These are phyloP conservation scores for Suillus subaureus DNA, from an alignment of 768 basidiomycete species.

Conservation along the genomic window DNA sequence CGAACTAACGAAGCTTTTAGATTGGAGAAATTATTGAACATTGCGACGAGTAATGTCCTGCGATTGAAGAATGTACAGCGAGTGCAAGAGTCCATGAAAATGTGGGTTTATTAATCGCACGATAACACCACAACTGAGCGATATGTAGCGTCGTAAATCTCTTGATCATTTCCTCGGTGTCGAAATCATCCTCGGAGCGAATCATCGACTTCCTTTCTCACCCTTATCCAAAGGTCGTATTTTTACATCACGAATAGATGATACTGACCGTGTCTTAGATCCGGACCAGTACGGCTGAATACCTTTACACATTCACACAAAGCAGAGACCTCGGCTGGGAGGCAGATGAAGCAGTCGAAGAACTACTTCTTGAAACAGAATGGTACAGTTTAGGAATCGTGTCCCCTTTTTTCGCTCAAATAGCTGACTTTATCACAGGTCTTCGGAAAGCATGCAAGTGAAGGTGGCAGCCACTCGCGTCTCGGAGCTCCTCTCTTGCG, in stretches of 20 bases:
- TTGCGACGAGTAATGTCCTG: conserved; percentile 63
- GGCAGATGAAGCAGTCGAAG: conserved; percentile 61
- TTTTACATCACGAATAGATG: conserved; percentile 13
- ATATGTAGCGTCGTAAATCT: conserved; percentile 63
- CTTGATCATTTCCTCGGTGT: conserved; percentile 50
- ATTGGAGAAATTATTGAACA: conserved; percentile 51
- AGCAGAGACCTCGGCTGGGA: conserved; percentile 66
- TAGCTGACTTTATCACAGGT: conserved; percentile 44
- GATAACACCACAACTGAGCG: conserved; percentile 16
- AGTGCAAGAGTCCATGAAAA: conserved; percentile 80
- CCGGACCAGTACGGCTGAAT: conserved; percentile 79
- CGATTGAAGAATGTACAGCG: conserved; percentile 83
- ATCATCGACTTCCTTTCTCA: conserved; percentile 73
- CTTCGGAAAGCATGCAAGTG: conserved; percentile 43
- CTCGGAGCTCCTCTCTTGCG: conserved; percentile 38
- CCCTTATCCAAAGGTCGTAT: conserved; percentile 74
- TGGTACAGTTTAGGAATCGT: conserved; percentile 52
- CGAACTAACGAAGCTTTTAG: conserved; percentile 37
- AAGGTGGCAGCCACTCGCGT: conserved; percentile 46
- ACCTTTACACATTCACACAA: conserved; percentile 77
- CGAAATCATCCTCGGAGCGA: conserved; percentile 42
- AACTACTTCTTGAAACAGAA: conserved; percentile 76
- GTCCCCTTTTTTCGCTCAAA: conserved; percentile 16
- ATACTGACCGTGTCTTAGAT: conserved; percentile 48
- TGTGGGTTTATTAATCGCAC: conserved; percentile 51